Base-by-base conservation (phyloP, 805 yeast genomes). In the Saccharomycopsis olivae region DNA sequence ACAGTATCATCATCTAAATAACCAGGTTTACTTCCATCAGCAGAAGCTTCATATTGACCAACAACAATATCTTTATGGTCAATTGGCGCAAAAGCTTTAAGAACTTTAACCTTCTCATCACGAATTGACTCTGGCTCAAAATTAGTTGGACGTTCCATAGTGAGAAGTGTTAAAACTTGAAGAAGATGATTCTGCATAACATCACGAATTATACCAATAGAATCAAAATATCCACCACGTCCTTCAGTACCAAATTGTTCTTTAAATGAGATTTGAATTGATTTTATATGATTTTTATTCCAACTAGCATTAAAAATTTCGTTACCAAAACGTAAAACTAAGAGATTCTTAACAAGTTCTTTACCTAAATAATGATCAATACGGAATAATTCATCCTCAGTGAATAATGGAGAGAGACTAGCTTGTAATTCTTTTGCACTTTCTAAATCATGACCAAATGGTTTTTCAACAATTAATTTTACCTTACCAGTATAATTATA, bases 171-270 rank as follows among this genome's bases (percentile, higher is more conserved):
- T 56, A 92, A 65, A 17, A 89, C 94, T 66, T 92, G 98, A 55
- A 89, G 69, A 53, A 92, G 63, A 65, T 92, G 98, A 70, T 92
- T 92, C 68, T 92, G 98, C 86, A 92, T 89, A 35, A 92, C 97
- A 57, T 92, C 98, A 61, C 98, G 77, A 51, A 92, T 83, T 57
- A 92, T 92, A 44, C 98, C 98, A 54, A 88, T 86, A 41, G 71
- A 68, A 62, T 92, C 97, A 56, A 92, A 92, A 66, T 92, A 92
- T 29, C 98, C 98, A 51, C 98, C 98, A 58, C 98, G 77, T 42
- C 98, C 98, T 64, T 92, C 96, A 30, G 98, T 92, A 41, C 98
- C 98, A 53, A 92, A 92, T n/a, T 92, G 85, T 66, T 92, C 98
- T 66, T 92, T 92, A 70, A 92, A 89, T 11, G 89, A 73, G 51